A percentile compares a stretch with the other conserved stretches of the same genome.
phyloP scores from a whole-genome alignment of 306 rosid genomes.

The Corylus avellana region DNA sequence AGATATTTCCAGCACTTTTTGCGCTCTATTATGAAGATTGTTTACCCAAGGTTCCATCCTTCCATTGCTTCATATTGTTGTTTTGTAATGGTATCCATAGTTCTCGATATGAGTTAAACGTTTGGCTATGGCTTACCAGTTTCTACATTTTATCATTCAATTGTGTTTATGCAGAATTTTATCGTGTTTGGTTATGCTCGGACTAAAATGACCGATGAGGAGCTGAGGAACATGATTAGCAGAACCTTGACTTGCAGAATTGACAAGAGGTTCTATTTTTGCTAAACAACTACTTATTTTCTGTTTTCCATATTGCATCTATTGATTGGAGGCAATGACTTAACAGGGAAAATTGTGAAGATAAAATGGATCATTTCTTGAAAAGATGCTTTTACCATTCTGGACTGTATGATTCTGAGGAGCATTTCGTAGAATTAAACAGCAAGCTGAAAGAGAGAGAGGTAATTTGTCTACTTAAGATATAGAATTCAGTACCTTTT shows the following conservation, averaged over 20 bases:
- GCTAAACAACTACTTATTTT: neutral
- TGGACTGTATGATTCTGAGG: slow-evolving; percentile 81
- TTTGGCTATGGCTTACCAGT: slow-evolving; percentile 17
- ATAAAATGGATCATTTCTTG: slow-evolving; percentile 84
- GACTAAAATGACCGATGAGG: slow-evolving; percentile 74
- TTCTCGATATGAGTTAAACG: slow-evolving; percentile 5
- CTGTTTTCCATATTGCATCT: slow-evolving; percentile 13
- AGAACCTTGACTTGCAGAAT: slow-evolving; percentile 89
- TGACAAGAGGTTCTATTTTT: slow-evolving; percentile 64
- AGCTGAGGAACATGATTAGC: slow-evolving; percentile 81
- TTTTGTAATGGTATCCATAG: neutral
- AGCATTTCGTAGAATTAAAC: slow-evolving; percentile 62
- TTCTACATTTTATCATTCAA: slow-evolving; percentile 14
- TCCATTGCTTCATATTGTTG: neutral
- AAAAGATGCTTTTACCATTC: slow-evolving; percentile 91
- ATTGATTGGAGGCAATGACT: slow-evolving; percentile 27
- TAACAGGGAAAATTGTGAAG: slow-evolving; percentile 80
- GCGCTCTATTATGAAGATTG: slow-evolving; percentile 92
- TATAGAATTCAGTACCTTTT: neutral
- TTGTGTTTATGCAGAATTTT: slow-evolving; percentile 61
- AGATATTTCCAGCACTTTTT: slow-evolving; percentile 95
- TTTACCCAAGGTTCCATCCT: slow-evolving; percentile 67
- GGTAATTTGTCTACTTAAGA: slow-evolving; percentile 38
- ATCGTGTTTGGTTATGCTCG: slow-evolving; percentile 83
- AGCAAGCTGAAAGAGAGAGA: slow-evolving; percentile 74